These are phyloP conservation scores for Lolium perenne DNA, from an alignment of 176 grass and related monocot genomes.

Conservation along the genomic window DNA sequence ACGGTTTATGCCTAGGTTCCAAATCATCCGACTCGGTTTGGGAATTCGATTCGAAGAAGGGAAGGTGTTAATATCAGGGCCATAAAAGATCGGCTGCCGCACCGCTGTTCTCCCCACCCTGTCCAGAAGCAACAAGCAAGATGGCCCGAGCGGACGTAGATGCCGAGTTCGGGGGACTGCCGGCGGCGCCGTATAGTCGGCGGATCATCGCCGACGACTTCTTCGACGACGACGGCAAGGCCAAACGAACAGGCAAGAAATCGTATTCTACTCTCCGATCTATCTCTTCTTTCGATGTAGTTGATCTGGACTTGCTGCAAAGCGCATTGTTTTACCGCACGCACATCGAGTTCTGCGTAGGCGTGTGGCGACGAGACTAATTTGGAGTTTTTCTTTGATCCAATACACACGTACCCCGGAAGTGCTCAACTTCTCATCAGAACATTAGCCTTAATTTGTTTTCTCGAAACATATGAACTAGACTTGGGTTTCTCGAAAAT, in stretches of 20 bases:
- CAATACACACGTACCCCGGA: no score
- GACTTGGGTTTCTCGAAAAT: neutral
- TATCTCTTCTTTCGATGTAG: neutral
- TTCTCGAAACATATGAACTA: no score
- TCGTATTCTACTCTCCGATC: neutral
- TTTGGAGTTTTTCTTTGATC: neutral
- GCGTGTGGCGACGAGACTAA: neutral
- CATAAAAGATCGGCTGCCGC: neutral
- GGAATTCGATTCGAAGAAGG: neutral
- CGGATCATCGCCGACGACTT: neutral
- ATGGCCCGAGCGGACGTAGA: slow-evolving; percentile 4
- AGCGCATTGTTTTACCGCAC: neutral
- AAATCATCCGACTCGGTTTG: neutral
- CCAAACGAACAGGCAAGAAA: slow-evolving; percentile 14
- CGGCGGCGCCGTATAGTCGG: neutral
- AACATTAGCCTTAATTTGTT: no score
- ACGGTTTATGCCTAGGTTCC: slow-evolving; percentile 1
- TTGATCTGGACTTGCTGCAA: no score
- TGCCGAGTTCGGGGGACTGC: neutral
- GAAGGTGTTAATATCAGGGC: neutral
- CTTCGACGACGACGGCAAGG: slow-evolving; percentile 38
- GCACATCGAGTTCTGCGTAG: neutral
- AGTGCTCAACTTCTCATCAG: no score
- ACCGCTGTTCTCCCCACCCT: neutral
- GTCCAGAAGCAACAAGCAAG: neutral